These are phyloP conservation scores for Melanomma pulvis-pyrius DNA, from an alignment of 495 filamentous ascomycete genomes.

Conservation along the genomic window DNA sequence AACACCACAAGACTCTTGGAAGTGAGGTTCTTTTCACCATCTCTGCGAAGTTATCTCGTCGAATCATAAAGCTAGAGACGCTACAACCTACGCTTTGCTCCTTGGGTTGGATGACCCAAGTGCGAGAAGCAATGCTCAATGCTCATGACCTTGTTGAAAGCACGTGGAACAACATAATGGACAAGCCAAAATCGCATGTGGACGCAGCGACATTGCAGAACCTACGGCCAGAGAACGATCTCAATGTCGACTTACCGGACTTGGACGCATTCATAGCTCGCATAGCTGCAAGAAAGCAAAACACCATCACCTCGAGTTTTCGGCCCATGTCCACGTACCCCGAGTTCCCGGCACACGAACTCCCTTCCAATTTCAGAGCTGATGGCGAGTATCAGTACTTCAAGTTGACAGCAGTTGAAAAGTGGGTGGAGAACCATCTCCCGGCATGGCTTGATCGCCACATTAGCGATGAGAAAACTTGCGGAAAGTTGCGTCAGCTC, in stretches of 20 bases:
- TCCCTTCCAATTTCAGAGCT: neutral
- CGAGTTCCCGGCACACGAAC: neutral
- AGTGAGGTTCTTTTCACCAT: constrained; percentile 22
- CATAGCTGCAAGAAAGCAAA: neutral
- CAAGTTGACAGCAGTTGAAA: constrained; percentile 43
- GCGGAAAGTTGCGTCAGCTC: constrained; percentile 36
- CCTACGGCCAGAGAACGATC: constrained; percentile 7
- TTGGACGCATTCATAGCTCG: constrained; percentile 3
- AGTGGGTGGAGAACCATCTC: constrained; percentile 50
- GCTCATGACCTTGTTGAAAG: neutral
- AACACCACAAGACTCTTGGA: constrained; percentile 29
- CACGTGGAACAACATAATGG: neutral
- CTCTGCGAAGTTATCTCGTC: constrained; percentile 28
- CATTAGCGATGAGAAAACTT: constrained; percentile 36
- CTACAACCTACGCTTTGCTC: neutral
- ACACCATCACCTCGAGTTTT: neutral
- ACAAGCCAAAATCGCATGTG: neutral
- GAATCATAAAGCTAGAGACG: constrained; percentile 11
- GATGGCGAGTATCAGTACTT: constrained; percentile 5
- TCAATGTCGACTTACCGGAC: neutral
- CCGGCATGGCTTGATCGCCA: constrained; percentile 46
- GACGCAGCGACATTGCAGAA: neutral
- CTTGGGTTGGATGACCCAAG: neutral
- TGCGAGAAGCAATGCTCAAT: neutral
- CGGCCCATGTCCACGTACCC: neutral